Base-by-base conservation (phyloP, 768 basidiomycete genomes). In the Mycena vulgaris region DNA sequence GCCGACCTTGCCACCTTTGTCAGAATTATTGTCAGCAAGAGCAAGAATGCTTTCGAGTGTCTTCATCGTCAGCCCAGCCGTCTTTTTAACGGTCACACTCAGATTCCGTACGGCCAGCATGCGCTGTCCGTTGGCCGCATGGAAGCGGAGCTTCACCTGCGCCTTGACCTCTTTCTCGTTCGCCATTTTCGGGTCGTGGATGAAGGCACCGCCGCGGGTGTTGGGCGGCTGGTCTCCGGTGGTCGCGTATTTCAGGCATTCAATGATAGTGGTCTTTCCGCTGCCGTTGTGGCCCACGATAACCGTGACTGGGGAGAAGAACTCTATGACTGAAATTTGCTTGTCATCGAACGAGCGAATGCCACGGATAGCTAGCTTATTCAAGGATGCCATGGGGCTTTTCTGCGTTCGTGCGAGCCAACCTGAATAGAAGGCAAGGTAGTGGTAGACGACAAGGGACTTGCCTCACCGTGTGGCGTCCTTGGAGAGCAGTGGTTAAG, bases 131-230 rank as follows among this genome's bases (percentile, higher is more conserved):
- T 96, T 96, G 17, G 95, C 94, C 63, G 97, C 94, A 77, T 89
- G 86, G 81, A 99, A 99, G 25, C 97, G 89, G 40, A 99, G 84
- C 79, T 96, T 96, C 74, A 99, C 98, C 82, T 98, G 97, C 2
- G 98, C 98, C 82, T 97, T 98, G 75, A 99, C 97, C 78, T 99
- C 97, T 78, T 97, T 97, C 86, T 98, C 96, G 77, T 97, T 97
- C 9, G 98, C 98, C 91, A 99, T 97, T 86, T 98, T 98, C 2
- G 98, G 98, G 81, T 99, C 98, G 80, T 99, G 98, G 5, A 99
- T 83, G 81, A 99, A 99, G 0, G 98, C 98, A n/a, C 97, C 98
- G 35, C 97, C 97, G 69, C 96, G 95, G 27, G 97, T 95, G 77
- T 97, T 97, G 1, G 98, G 95, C 0, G 98, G 98, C 75, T 99